Evolutionary conservation across 2,329 filamentous ascomycete genomes (phyloP).

Genomic region (Calonectria crousiana): DNA sequence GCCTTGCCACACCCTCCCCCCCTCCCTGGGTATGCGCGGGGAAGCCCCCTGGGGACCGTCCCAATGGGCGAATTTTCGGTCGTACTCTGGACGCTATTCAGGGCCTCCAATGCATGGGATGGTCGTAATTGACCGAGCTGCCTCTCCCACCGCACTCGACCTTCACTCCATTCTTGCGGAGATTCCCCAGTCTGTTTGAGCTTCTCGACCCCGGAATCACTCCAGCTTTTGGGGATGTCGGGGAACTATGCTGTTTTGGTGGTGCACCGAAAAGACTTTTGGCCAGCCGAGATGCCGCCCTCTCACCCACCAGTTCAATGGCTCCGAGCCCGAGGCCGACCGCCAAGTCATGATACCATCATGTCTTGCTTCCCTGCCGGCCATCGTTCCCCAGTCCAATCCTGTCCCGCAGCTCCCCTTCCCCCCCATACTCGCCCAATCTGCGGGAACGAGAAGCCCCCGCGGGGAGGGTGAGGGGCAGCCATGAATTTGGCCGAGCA

Average conservation of each 20-base stretch:
- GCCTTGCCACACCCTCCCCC: constrained; percentile 1
- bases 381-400: constrained; percentile 28
- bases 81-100: constrained; percentile 48
- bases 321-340: constrained; percentile 41
- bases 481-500: constrained; percentile 22
- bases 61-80: constrained; percentile 51
- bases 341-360: constrained; percentile 19
- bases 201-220: constrained; percentile 14
- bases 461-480: neutral
- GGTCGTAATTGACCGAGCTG: constrained; percentile 46
- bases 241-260: constrained; percentile 8
- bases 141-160: constrained; percentile 13
- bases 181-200: constrained; percentile 25
- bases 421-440: constrained; percentile 11
- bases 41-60: constrained; percentile 26
- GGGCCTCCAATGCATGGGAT: constrained; percentile 32
- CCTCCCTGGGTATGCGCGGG: constrained; percentile 28
- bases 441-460: constrained; percentile 5
- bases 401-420: neutral
- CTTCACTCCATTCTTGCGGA: constrained; percentile 15
- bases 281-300: constrained; percentile 25
- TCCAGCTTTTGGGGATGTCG: constrained; percentile 16
- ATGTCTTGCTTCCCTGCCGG: constrained; percentile 31
- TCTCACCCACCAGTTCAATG: constrained; percentile 23
- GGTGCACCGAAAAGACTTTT: constrained; percentile 9